phyloP scores from a whole-genome alignment of 2,329 filamentous ascomycete species.

The Cladosporium oxysporum region DNA sequence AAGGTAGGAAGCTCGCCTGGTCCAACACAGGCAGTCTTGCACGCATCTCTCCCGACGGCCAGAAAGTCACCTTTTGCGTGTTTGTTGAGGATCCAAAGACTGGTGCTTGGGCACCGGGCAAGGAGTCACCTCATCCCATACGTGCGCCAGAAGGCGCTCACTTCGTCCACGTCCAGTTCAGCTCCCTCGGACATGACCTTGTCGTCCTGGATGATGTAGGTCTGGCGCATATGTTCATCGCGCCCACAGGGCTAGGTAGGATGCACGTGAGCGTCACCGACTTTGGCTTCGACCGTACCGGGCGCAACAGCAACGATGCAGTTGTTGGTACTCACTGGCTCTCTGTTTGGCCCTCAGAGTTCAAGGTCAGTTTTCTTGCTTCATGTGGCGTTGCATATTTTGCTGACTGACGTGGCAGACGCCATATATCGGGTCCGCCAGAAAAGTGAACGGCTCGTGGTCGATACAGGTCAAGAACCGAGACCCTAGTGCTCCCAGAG shows the following conservation, averaged over 20 bases:
- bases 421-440: slow-evolving; percentile 40
- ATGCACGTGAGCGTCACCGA: slow-evolving; percentile 58
- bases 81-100: slow-evolving; percentile 68
- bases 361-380: slow-evolving; percentile 29
- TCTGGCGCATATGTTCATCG: slow-evolving; percentile 71
- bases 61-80: slow-evolving; percentile 70
- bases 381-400: slow-evolving; percentile 27
- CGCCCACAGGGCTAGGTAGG: slow-evolving; percentile 72
- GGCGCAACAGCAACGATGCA: slow-evolving; percentile 67
- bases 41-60: slow-evolving; percentile 72
- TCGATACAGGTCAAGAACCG: slow-evolving; percentile 68
- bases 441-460: slow-evolving; percentile 55
- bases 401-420: slow-evolving; percentile 24
- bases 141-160: slow-evolving; percentile 63
- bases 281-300: slow-evolving; percentile 65
- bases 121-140: slow-evolving; percentile 67
- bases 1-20: slow-evolving; percentile 74
- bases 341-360: slow-evolving; percentile 41
- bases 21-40: slow-evolving; percentile 85
- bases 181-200: slow-evolving; percentile 73
- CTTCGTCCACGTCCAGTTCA: slow-evolving; percentile 82
- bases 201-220: slow-evolving; percentile 80
- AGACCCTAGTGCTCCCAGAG: slow-evolving; percentile 60
- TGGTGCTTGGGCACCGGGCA: slow-evolving; percentile 74
- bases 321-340: slow-evolving; percentile 89